phyloP scores from a whole-genome alignment of 257 asterid species.

The Solanum pimpinellifolium region DNA sequence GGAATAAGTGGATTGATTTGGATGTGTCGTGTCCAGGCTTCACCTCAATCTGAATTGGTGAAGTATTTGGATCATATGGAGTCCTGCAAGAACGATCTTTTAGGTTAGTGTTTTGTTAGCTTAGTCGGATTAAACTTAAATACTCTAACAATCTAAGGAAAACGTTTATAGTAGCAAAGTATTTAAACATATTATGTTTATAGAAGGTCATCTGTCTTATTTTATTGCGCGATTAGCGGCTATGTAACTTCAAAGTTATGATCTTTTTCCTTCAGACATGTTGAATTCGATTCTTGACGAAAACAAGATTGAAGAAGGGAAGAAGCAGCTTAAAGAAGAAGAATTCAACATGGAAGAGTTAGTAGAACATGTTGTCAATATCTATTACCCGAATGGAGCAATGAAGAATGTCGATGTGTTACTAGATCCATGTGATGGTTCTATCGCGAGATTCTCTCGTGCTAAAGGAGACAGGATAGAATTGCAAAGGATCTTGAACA shows the following conservation, averaged over 20 bases:
- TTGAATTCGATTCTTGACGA: constrained; percentile 62
- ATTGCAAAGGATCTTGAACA: constrained; percentile 52
- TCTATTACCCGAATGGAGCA: constrained; percentile 41
- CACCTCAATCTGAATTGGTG: constrained; percentile 18
- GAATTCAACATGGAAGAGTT: constrained; percentile 45
- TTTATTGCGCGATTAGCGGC: background rate
- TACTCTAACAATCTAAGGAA: background rate
- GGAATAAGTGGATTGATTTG: constrained; percentile 48
- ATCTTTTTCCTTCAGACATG: constrained; percentile 22
- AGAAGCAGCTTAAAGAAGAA: constrained; percentile 50
- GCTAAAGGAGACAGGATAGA: constrained; percentile 61
- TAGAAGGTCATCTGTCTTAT: background rate
- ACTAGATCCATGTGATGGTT: constrained; percentile 55
- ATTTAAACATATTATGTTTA: background rate
- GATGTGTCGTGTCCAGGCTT: constrained; percentile 25
- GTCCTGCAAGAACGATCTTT: constrained; percentile 29
- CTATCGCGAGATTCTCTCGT: constrained; percentile 14
- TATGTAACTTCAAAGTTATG: background rate
- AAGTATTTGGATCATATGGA: constrained; percentile 36
- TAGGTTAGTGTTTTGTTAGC: constrained; percentile 22
- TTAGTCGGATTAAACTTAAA: background rate
- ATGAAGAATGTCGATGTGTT: constrained; percentile 67
- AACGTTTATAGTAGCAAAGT: background rate
- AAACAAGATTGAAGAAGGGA: constrained; percentile 60
- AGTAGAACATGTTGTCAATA: constrained; percentile 55